Percentiles rank a stretch among this genome's conserved stretches.
phyloP scores from a whole-genome alignment of 768 basidiomycete species.

The Auricularia sp. region DNA sequence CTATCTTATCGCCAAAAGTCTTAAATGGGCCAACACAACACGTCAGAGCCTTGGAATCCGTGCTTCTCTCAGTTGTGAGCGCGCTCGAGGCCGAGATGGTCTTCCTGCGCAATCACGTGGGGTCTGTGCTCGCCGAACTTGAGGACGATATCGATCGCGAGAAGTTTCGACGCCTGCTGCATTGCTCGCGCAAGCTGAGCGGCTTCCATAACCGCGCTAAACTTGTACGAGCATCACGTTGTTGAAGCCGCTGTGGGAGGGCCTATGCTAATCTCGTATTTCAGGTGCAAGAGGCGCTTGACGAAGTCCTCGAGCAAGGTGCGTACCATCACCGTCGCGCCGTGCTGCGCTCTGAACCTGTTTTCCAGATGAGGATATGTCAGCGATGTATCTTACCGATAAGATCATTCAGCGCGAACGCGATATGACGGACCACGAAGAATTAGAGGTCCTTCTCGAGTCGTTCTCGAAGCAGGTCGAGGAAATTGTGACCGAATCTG shows the following conservation, averaged over 20 bases:
- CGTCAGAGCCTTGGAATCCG: slow-evolving; percentile 82
- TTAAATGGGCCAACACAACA: slow-evolving; percentile 10
- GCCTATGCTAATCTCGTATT: slow-evolving; percentile 20
- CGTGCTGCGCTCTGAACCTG: not conserved
- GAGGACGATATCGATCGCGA: slow-evolving; percentile 95
- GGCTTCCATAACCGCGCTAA: slow-evolving; percentile 88
- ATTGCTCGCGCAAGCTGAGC: slow-evolving; percentile 81
- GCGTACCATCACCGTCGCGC: slow-evolving; percentile 6
- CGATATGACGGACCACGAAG: slow-evolving; percentile 75
- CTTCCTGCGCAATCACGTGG: slow-evolving; percentile 83
- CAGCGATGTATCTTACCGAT: slow-evolving; percentile 91
- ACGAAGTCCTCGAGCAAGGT: slow-evolving; percentile 90
- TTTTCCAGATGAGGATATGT: slow-evolving; percentile 75
- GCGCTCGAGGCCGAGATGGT: slow-evolving; percentile 95
- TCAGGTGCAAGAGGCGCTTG: slow-evolving; percentile 74
- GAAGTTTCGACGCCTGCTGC: slow-evolving; percentile 81
- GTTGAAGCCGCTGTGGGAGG: slow-evolving; percentile 29
- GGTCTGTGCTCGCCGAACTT: slow-evolving; percentile 80
- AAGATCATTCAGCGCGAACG: slow-evolving; percentile 56
- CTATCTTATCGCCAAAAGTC: slow-evolving; percentile 3
- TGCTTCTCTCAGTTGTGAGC: slow-evolving; percentile 81
- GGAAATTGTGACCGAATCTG: slow-evolving; percentile 89
- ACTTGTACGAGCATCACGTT: slow-evolving; percentile 19
- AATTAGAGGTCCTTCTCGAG: slow-evolving; percentile 87
- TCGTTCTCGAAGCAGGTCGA: slow-evolving; percentile 94